Evolutionary conservation across 2,329 filamentous ascomycete species (phyloP), one percentile per base, ranked within the genome.

Genomic region (Colletotrichum theobromicola): DNA sequence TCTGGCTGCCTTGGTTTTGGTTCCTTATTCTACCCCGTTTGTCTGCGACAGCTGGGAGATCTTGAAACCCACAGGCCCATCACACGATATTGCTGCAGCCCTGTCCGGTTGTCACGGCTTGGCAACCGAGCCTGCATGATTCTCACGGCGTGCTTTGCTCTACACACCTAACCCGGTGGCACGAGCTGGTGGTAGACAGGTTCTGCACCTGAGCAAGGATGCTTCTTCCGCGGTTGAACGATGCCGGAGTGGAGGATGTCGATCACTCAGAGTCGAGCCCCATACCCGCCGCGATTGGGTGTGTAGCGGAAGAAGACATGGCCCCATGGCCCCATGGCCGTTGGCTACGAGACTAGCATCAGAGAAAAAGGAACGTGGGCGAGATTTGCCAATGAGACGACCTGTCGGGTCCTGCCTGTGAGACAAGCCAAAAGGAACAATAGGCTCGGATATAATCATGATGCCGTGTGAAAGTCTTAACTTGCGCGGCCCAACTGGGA

Each of bases 71-170:
- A 35, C 60, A 65, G 67, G 46, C 28, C 61, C 67, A 74, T 37
- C 60, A 65, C 34, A 74, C 67, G 37, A 61, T 57, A 34, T 50
- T 74, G 58, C 67, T 74, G 67, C 71, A 74, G 71, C 71, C 71
- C 53, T 74, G 67, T 21, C 60, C 60, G 67, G 61, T 32, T 65
- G 60, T 58, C 61, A 61, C 67, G 37, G 61, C 71, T 74, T 74
- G 71, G 71, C 71, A 72, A 42, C 55, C 58, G n/a, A 65, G 53
- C 65, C 53, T 69, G 65, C 66, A 50, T 35, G 70, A 42, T 58
- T 70, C 21, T 46, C 70, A 73, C 34, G 35, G 32, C 30, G 61
- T 30, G 24, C 42, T 30, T 58, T 61, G 35, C 67, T 30, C 35
- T 37, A 24, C 26, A 70, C 70, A 71, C 61, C 71, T 62, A 66